Percentiles rank a stretch among this genome's conserved stretches.
phyloP scores from a whole-genome alignment of 2,329 filamentous ascomycete genomes.

The Grosmannia clavigera region DNA sequence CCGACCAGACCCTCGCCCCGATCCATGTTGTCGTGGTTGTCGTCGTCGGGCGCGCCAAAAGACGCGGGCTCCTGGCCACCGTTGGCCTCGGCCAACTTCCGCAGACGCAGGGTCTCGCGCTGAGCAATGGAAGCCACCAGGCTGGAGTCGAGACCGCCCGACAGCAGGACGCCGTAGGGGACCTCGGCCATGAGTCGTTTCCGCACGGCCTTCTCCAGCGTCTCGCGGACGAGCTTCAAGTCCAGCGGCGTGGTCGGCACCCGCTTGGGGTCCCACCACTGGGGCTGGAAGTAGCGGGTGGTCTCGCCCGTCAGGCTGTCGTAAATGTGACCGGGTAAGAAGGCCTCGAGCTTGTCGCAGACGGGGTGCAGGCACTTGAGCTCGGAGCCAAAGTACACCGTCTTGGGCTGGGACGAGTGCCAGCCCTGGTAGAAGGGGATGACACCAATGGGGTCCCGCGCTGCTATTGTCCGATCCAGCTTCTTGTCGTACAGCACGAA shows the following conservation, averaged over 20 bases:
- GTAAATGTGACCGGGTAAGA: slow-evolving; percentile 91
- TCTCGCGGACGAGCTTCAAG: slow-evolving; percentile 67
- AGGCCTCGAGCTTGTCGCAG: slow-evolving; percentile 88
- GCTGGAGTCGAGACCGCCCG: slow-evolving; percentile 90
- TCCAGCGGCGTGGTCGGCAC: slow-evolving; percentile 73
- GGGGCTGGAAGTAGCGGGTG: slow-evolving; percentile 81
- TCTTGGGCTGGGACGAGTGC: slow-evolving; percentile 66
- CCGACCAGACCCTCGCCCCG: slow-evolving; percentile 68
- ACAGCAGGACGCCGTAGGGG: slow-evolving; percentile 89
- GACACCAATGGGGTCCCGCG: slow-evolving; percentile 91
- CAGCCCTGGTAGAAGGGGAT: slow-evolving; percentile 96
- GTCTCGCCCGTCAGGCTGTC: slow-evolving; percentile 82
- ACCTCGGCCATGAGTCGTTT: slow-evolving; percentile 99
- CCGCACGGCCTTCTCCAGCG: slow-evolving; percentile 80
- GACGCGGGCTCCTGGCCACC: slow-evolving; percentile 32
- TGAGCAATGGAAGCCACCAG: slow-evolving; percentile 92
- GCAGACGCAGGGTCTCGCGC: slow-evolving; percentile 72
- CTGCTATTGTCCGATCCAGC: slow-evolving; percentile 82
- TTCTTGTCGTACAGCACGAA: slow-evolving; percentile 97
- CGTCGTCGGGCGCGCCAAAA: slow-evolving; percentile 24
- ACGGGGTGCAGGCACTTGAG: slow-evolving; percentile 86
- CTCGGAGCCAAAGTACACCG: slow-evolving; percentile 94
- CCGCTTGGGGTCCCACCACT: slow-evolving; percentile 77
- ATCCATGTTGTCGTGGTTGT: slow-evolving; percentile 37
- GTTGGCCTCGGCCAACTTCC: slow-evolving; percentile 45